A percentile compares a stretch with the other conserved stretches of the same genome.
Evolutionary conservation across 2,329 filamentous ascomycete species (phyloP).

Genomic region (Arthroderma sp.): DNA sequence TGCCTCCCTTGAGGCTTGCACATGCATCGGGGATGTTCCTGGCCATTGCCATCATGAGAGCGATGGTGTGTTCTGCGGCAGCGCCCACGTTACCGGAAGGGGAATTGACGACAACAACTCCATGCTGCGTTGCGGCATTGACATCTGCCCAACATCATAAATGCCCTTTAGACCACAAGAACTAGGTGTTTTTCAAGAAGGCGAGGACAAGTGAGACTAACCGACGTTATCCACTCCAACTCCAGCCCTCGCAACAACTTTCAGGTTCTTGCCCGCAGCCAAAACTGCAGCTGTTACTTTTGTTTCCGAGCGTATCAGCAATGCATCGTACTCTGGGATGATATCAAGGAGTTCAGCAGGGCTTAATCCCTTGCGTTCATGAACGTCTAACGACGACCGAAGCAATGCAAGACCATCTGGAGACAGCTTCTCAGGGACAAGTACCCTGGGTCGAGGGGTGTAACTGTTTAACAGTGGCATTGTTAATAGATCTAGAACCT

Average conservation of each 20-base stretch:
- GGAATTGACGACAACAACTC: constrained; percentile 69
- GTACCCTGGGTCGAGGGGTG: constrained; percentile 37
- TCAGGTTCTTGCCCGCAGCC: constrained; percentile 52
- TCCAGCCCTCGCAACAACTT: constrained; percentile 67
- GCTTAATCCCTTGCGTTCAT: constrained; percentile 51
- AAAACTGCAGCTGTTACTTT: constrained; percentile 61
- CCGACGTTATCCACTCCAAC: constrained; percentile 73
- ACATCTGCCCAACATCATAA: constrained; percentile 37
- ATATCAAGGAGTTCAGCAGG: constrained; percentile 50
- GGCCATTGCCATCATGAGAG: constrained; percentile 59
- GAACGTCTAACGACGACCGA: constrained; percentile 53
- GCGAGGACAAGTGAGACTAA: constrained; percentile 10
- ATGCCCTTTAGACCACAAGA: not conserved
- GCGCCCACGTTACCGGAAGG: constrained; percentile 70
- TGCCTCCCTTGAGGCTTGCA: constrained; percentile 54
- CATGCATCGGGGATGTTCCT: constrained; percentile 60
- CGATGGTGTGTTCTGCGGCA: constrained; percentile 65
- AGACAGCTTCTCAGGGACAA: constrained; percentile 70
- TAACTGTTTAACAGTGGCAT: too few relatives aligned
- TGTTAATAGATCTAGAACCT: too few relatives aligned
- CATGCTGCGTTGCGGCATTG: constrained; percentile 54
- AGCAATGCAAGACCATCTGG: constrained; percentile 63
- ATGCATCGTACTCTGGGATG: constrained; percentile 59
- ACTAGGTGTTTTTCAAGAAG: not conserved
- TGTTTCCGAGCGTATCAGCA: constrained; percentile 71